Base-by-base conservation (phyloP, 805 yeast genomes). In the Metschnikowia picachoensis region DNA sequence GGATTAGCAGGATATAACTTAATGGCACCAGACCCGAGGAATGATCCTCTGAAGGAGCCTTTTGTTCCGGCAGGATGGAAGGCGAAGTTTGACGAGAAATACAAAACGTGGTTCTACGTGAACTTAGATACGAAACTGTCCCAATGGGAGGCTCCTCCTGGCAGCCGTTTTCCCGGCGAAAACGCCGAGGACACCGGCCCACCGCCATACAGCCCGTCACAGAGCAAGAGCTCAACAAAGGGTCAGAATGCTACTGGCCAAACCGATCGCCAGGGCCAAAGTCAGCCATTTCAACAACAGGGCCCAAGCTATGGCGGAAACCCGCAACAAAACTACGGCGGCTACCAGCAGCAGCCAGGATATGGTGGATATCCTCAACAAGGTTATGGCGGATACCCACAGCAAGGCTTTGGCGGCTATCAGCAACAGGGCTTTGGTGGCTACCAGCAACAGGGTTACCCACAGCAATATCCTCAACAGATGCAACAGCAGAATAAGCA, bases 71-170 rank as follows among this genome's bases (percentile, higher is more conserved):
- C 67, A 3, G 87, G 91, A 4, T 85, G 91, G 91, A 67, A 82
- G 48, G 84, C 94, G 36, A 81, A 82, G 41, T 82, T 78, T 66
- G 90, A 85, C 59, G 83, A 81, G 10, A 72, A 82, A 47, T 85
- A 85, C 61, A 73, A 76, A 41, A 79, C 85, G 2, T 88, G 83
- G 82, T 92, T 83, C 64, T 92, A 82, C 59, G 96, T 92, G n/a
- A 73, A 89, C 56, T 67, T 86, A 52, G 59, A 73, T 13, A 78
- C 87, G 12, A 84, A 86, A 49, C 71, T 79, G 54, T 87, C 96
- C 0, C 97, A 90, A 64, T 92, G 98, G 98, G 96, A 87, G 43
- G 80, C 82, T 12, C 97, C 97, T 13, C 48, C 50, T 10, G 85
- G 85, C 1, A 79, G 87, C 0, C 61, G 55, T 1, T 76, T 77